These are phyloP conservation scores for Bruguiera gymnorhiza DNA, from an alignment of 345 rosid species.

Conservation along the genomic window DNA sequence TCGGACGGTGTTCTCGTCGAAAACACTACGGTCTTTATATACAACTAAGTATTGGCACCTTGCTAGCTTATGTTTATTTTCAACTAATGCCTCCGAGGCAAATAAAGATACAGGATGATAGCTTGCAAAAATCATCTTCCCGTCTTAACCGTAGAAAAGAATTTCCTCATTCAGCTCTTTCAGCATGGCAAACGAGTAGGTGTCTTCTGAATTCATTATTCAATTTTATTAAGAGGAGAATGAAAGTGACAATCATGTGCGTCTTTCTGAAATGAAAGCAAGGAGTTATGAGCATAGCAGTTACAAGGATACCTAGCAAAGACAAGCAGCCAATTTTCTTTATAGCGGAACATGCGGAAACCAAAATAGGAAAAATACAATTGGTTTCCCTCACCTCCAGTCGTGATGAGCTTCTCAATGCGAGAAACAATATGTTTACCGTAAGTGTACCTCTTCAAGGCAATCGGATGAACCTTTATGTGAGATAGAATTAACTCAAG, in stretches of 20 bases:
- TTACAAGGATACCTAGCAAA: neutral
- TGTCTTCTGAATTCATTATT: constrained; percentile 7
- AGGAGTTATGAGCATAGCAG: constrained; percentile 11
- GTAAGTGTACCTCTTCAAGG: constrained; percentile 85
- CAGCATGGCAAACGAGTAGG: constrained; percentile 15
- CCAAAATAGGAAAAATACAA: neutral
- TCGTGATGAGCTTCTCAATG: constrained; percentile 81
- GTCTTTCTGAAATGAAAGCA: constrained; percentile 55
- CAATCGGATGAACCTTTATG: constrained; percentile 77
- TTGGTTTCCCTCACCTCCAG: constrained; percentile 64
- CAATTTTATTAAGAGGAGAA: constrained; percentile 22
- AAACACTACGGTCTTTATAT: constrained; percentile 11
- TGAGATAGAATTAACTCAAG: constrained; percentile 82
- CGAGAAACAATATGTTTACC: constrained; percentile 97
- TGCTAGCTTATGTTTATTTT: constrained; percentile 28
- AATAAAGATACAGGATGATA: constrained; percentile 3
- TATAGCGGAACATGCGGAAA: neutral
- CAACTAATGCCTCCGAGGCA: constrained; percentile 10
- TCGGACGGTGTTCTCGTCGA: neutral
- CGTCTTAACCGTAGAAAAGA: constrained; percentile 36
- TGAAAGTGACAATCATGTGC: constrained; percentile 64
- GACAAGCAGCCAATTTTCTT: neutral
- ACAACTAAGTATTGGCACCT: constrained; percentile 19
- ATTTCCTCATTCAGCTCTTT: neutral
- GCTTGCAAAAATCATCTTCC: constrained; percentile 25